These are phyloP conservation scores for Acaromyces ingoldii DNA, from an alignment of 1,284 basidiomycete genomes.

Conservation along the genomic window DNA sequence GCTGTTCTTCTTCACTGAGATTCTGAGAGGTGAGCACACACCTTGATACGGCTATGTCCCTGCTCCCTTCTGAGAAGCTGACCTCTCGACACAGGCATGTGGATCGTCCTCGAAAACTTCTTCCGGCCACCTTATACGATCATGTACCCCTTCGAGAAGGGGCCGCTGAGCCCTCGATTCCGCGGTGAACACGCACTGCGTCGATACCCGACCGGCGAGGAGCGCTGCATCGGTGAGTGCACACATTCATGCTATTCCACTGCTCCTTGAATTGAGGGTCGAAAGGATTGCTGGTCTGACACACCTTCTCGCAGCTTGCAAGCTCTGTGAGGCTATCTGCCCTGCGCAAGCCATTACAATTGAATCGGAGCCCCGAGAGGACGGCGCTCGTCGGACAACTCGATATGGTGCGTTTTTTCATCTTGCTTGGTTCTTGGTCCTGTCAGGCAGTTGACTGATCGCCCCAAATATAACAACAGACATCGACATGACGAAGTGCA, in stretches of 20 bases:
- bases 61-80: not conserved
- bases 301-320: constrained; percentile 65
- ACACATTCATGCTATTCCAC: too few species aligned
- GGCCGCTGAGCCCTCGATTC: constrained; percentile 93
- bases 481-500: constrained; percentile 74
- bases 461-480: constrained; percentile 57
- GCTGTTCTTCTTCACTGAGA: constrained; percentile 98
- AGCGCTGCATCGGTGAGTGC: constrained; percentile 86
- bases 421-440: not conserved
- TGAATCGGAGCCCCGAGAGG: constrained; percentile 90
- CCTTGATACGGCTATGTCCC: not conserved
- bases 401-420: constrained; percentile 67
- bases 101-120: constrained; percentile 97
- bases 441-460: not conserved
- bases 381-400: constrained; percentile 93
- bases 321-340: constrained; percentile 98
- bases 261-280: too few species aligned
- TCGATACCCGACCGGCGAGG: constrained; percentile 95
- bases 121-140: constrained; percentile 97
- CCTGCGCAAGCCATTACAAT: constrained; percentile 99
- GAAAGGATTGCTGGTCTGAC: too few species aligned
- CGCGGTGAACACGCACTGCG: constrained; percentile 98
- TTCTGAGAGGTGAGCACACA: constrained; percentile 70
- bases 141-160: constrained; percentile 75
- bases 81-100: constrained; percentile 68